Evolutionary conservation across 495 filamentous ascomycete genomes (phyloP).

Genomic region (Penicillium pulvis): DNA sequence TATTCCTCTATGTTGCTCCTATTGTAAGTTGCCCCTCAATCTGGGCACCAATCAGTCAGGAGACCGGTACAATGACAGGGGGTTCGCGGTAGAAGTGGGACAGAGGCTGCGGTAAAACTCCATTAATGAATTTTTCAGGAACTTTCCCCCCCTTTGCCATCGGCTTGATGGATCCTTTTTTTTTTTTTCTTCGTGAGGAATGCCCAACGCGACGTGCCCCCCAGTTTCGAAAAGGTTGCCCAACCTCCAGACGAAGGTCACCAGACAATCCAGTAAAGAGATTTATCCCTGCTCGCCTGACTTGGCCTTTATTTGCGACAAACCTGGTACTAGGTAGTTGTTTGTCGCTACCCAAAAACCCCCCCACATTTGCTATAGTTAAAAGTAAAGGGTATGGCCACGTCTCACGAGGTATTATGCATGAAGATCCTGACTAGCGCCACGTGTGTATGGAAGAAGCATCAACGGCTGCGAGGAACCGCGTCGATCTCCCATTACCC

Average conservation of each 20-base stretch:
- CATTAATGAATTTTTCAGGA: constrained; percentile 2
- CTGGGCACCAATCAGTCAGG: constrained; percentile 8
- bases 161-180: constrained; percentile 9
- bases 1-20: too few relatives aligned
- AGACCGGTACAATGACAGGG: constrained; percentile 11
- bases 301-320: background rate
- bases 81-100: constrained; percentile 12
- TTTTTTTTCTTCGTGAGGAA: constrained; percentile 6
- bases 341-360: background rate
- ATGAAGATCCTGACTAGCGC: constrained; percentile 50
- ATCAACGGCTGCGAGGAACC: constrained; percentile 50
- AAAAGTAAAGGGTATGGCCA: background rate
- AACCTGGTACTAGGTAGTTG: background rate
- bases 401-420: constrained; percentile 30
- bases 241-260: constrained; percentile 16
- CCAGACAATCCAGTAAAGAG: constrained; percentile 11
- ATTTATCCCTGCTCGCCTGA: constrained; percentile 18
- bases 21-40: background rate
- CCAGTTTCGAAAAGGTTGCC: constrained; percentile 15
- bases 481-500: constrained; percentile 47
- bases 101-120: constrained; percentile 18
- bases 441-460: constrained; percentile 45
- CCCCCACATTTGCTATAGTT: background rate
- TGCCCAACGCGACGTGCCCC: constrained; percentile 21
- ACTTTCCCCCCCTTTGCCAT: constrained; percentile 7